Evolutionary conservation across 139 green algal species (phyloP), one percentile per base, ranked within the genome.

Genomic region (Coelastrella sp.): DNA sequence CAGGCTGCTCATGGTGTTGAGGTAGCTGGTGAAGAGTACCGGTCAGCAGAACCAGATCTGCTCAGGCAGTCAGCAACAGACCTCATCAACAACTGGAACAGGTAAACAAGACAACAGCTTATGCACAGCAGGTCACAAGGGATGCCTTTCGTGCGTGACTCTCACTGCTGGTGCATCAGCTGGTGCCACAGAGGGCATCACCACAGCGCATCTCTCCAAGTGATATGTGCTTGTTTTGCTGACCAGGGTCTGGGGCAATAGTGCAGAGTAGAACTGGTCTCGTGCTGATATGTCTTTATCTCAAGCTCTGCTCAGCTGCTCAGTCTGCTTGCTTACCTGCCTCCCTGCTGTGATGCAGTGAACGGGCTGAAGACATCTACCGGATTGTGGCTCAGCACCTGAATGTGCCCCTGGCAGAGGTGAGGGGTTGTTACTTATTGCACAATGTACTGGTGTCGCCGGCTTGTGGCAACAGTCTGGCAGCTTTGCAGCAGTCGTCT

Each of bases 281-380:
- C n/a, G n/a, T n/a, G n/a, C n/a, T n/a, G n/a, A n/a, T n/a, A n/a
- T n/a, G n/a, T n/a, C n/a, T n/a, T n/a, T n/a, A n/a, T n/a, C n/a
- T n/a, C n/a, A n/a, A n/a, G n/a, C n/a, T n/a, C n/a, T n/a, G n/a
- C n/a, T n/a, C n/a, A n/a, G n/a, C n/a, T n/a, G 13, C 48, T 57
- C 13, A 23, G 27, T 73, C 27, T 43, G 23, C 0, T 73, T 41
- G 32, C 30, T 8, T 43, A 7, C 11, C 43, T 27, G 27, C 1
- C 25, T 41, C 23, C 27, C 7, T 73, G 1, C 64, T 73, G 62
- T 38, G 25, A 17, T 74, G 66, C 88, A 90, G 80, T 45, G 86
- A 96, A 62, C 84, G 94, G 0, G 86, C 89, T 15, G 95, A 97
- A 83, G 95, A 98, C 84, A 89, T 98, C n/a, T 90, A 96, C 85